phyloP scores from a whole-genome alignment of 2,329 filamentous ascomycete genomes.

The Verticillium nonalfalfae region DNA sequence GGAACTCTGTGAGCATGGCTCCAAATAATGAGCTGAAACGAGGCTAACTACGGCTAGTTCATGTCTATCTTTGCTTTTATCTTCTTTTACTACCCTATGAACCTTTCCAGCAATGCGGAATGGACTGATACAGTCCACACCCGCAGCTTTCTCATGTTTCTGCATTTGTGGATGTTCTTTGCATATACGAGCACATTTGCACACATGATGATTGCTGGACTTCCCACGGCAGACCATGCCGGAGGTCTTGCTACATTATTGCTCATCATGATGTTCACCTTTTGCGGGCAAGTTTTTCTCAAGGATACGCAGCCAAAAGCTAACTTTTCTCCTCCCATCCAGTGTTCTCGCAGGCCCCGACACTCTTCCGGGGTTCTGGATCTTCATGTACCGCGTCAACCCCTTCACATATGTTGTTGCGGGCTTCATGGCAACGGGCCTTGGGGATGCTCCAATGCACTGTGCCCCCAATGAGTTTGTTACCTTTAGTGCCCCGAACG shows the following conservation, averaged over 20 bases:
- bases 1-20: slow-evolving; percentile 63
- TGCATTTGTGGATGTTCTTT: slow-evolving; percentile 58
- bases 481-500: slow-evolving; percentile 38
- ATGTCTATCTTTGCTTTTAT: slow-evolving; percentile 52
- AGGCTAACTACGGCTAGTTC: no score
- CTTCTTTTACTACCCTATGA: slow-evolving; percentile 64
- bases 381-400: slow-evolving; percentile 62
- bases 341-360: slow-evolving; percentile 53
- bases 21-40: no score
- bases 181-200: slow-evolving; percentile 62
- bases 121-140: slow-evolving; percentile 34
- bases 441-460: slow-evolving; percentile 13
- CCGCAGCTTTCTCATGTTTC: slow-evolving; percentile 56
- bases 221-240: slow-evolving; percentile 56
- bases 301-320: background rate
- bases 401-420: slow-evolving; percentile 64
- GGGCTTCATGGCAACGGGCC: slow-evolving; percentile 41
- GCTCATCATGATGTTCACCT: slow-evolving; percentile 58
- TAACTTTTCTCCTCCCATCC: slow-evolving; percentile 2
- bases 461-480: slow-evolving; percentile 37
- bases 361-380: slow-evolving; percentile 62
- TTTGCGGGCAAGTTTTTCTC: slow-evolving; percentile 33
- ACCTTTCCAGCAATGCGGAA: slow-evolving; percentile 52
- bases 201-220: slow-evolving; percentile 55
- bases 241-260: slow-evolving; percentile 58